Evolutionary conservation across 371 early-diverging fungal genomes (phyloP), one percentile per base, ranked within the genome.

Genomic region (Rhizopus delemar): DNA sequence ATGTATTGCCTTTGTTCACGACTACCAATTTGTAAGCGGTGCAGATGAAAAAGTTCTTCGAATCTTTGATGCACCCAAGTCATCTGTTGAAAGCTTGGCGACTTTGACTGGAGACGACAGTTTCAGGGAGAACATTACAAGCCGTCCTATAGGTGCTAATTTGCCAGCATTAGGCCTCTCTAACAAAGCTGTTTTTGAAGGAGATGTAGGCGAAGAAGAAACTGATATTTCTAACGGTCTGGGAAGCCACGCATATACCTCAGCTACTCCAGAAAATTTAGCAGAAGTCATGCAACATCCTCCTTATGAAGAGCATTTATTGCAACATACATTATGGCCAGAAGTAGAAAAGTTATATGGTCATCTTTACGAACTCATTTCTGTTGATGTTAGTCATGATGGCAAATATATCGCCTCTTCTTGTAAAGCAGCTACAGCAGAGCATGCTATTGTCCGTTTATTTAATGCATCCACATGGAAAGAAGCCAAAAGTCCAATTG

Each of bases 291-390:
- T 85, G 78, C 60, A 66, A 2, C 84, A 81, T 31, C 94, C 93
- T 41, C 97, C 96, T 15, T 86, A 92, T 53, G 96, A 96, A 77
- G 94, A 95, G 60, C 87, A 90, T 55, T 78, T 96, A 50, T 59
- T 90, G 57, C 93, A 93, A 56, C 84, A 89, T 62, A 95, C 97
- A n/a, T 77, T 98, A 16, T 98, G 98, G 98, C 96, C 97, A 3
- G 98, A 98, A 81, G 80, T 88, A 3, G 91, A 95, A 57, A 96
- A 97, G 68, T 79, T 97, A 65, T 83, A 96, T 71, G 98, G 97
- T 15, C 98, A 98, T 74, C 91, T 89, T 2, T 97, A 90, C 68
- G 98, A 97, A 67, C 66, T 95, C 12, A 84, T 90, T 34, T 76
- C 88, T 13, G 85, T 93, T 0, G 93, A 91, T 22, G 84, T 89